Percentiles rank a stretch among this genome's conserved stretches.
Evolutionary conservation across 371 early-diverging fungal species (phyloP).

Genomic region (Dipsacomyces acuminosporus): DNA sequence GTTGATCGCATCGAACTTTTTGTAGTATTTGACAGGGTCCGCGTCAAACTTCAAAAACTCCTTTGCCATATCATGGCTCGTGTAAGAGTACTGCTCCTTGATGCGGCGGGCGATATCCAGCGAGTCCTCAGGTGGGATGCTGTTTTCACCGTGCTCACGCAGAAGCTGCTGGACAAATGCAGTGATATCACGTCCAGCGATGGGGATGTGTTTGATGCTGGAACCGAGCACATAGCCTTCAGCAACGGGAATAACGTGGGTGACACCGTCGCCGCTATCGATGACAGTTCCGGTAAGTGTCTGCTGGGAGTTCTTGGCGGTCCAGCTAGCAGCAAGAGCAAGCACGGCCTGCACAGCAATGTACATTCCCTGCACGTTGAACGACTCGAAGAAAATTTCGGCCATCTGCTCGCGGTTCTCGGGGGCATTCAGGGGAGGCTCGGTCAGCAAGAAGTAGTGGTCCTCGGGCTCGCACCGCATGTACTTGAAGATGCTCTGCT

Average conservation of each 20-base stretch:
- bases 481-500: conserved; percentile 95
- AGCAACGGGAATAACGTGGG: conserved; percentile 98
- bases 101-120: conserved; percentile 89
- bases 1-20: conserved; percentile 76
- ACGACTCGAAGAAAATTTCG: conserved; percentile 90
- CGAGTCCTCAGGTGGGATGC: conserved; percentile 94
- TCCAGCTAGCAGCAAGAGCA: conserved; percentile 87
- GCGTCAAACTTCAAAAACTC: conserved; percentile 93
- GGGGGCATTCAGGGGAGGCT: conserved; percentile 87
- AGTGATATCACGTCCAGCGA: conserved; percentile 96
- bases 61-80: conserved; percentile 93
- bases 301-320: conserved; percentile 67
- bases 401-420: conserved; percentile 93
- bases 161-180: conserved; percentile 93
- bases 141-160: conserved; percentile 90
- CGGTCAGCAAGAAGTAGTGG: conserved; percentile 90
- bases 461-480: conserved; percentile 97
- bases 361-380: conserved; percentile 83
- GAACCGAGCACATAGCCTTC: conserved; percentile 97
- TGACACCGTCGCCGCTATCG: conserved; percentile 97
- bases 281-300: conserved; percentile 96
- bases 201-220: conserved; percentile 96
- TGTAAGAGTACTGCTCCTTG: conserved; percentile 95
- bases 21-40: conserved; percentile 83
- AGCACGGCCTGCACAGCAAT: conserved; percentile 93